These are phyloP conservation scores for Venturiaceae sp. DNA, from an alignment of 2,329 filamentous ascomycete species.

Conservation along the genomic window DNA sequence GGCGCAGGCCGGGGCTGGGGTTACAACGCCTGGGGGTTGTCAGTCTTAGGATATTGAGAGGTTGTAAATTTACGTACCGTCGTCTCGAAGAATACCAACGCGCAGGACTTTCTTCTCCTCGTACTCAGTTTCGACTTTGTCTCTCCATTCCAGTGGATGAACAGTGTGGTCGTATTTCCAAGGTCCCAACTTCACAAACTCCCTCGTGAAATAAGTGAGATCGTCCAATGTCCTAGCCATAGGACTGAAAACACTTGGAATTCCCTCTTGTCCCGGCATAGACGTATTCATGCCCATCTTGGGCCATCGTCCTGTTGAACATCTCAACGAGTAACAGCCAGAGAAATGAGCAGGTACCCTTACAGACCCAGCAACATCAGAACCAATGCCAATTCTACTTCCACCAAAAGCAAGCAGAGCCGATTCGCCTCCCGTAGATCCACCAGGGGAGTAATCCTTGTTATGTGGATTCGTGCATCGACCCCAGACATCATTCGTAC, in stretches of 20 bases:
- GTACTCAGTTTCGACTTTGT: constrained; percentile 49
- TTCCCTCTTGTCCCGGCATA: constrained; percentile 87
- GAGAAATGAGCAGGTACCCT: constrained; percentile 81
- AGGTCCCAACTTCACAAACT: constrained; percentile 69
- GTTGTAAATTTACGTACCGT: constrained; percentile 35
- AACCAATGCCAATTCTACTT: constrained; percentile 80
- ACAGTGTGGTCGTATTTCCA: constrained; percentile 85
- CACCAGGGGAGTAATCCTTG: constrained; percentile 73
- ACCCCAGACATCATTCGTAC: constrained; percentile 72
- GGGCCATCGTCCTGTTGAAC: constrained; percentile 84
- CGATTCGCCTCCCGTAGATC: constrained; percentile 77
- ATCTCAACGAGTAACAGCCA: constrained; percentile 78
- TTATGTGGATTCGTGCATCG: constrained; percentile 76
- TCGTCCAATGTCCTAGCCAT: constrained; percentile 84
- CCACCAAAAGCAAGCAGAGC: constrained; percentile 73
- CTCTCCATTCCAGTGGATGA: constrained; percentile 74
- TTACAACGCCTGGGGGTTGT: constrained; percentile 52
- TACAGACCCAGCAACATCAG: constrained; percentile 84
- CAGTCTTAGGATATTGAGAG: background rate
- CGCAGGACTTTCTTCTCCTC: constrained; percentile 51
- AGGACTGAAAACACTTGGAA: constrained; percentile 81
- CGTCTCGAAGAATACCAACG: constrained; percentile 68
- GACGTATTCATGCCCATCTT: constrained; percentile 75
- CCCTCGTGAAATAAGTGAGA: constrained; percentile 72
- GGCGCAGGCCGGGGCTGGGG: constrained; percentile 74